Conservation (phyloP, 1,139 yeast species). For the Arxiozyma slooffiae region DNA sequence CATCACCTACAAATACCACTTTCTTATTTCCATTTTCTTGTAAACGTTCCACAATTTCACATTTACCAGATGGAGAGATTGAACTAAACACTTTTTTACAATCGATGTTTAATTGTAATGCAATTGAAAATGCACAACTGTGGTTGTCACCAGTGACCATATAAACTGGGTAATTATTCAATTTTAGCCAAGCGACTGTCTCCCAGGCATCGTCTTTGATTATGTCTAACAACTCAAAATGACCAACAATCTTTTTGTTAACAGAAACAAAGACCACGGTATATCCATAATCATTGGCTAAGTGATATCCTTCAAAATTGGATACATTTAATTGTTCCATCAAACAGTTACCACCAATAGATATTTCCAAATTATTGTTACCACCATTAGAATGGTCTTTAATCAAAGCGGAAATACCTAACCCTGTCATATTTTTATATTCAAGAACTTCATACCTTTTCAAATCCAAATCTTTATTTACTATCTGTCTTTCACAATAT, state of each 20-base stretch:
- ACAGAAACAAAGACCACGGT: slow-evolving; percentile 39
- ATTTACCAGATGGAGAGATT: slow-evolving; percentile 69
- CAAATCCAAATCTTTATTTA: slow-evolving; percentile 6
- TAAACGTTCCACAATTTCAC: slow-evolving; percentile 51
- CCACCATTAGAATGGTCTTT: slow-evolving; percentile 48
- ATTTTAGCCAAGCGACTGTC: slow-evolving; percentile 48
- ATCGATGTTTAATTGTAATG: slow-evolving; percentile 58
- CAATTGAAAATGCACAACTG: slow-evolving; percentile 56
- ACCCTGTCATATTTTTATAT: slow-evolving; percentile 53
- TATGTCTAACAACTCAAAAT: slow-evolving; percentile 57
- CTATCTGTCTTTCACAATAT: slow-evolving; percentile 24
- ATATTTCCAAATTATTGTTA: slow-evolving; percentile 34
- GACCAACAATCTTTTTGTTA: slow-evolving; percentile 52
- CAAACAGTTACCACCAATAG: slow-evolving; percentile 8
- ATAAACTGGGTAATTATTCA: slow-evolving; percentile 57
- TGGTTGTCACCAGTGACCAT: slow-evolving; percentile 85
- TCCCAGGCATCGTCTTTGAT: slow-evolving; percentile 55
- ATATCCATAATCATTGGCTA: slow-evolving; percentile 14
- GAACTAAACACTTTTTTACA: slow-evolving; percentile 60
- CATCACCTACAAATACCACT: slow-evolving; percentile 84
- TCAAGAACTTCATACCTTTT: slow-evolving; percentile 22
- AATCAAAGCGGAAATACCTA: slow-evolving; percentile 43
- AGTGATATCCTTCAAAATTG: slow-evolving; percentile 6
- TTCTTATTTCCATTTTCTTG: slow-evolving; percentile 33
- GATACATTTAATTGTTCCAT: neutral